A percentile compares a stretch with the other conserved stretches of the same genome.
phyloP scores from a whole-genome alignment of 139 green algal genomes.

The Ettlia oleoabundans region DNA sequence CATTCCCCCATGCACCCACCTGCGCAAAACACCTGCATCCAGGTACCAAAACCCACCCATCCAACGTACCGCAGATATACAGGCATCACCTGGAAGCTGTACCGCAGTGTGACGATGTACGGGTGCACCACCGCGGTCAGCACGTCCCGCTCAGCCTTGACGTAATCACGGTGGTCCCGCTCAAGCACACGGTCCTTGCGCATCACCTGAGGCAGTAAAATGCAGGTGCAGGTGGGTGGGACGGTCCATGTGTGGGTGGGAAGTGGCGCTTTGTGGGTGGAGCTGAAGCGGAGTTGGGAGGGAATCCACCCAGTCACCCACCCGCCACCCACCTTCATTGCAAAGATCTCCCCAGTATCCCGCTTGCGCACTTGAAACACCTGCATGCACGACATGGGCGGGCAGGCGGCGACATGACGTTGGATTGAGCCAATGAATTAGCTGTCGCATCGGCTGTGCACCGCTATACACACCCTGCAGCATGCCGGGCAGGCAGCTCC shows the following conservation, averaged over 20 bases:
- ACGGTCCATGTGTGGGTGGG: neutral
- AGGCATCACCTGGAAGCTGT: conserved; percentile 92
- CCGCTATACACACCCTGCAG: too few relatives aligned
- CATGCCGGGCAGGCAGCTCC: neutral
- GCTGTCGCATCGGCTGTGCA: too few relatives aligned
- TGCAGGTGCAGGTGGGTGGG: neutral
- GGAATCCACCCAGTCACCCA: neutral
- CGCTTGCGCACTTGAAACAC: conserved; percentile 68
- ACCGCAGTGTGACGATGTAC: conserved; percentile 96
- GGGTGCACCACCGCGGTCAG: conserved; percentile 93
- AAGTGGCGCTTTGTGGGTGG: neutral
- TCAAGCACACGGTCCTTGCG: conserved; percentile 89
- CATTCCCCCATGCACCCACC: too few relatives aligned
- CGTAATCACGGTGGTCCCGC: conserved; percentile 91
- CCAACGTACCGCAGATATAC: too few relatives aligned
- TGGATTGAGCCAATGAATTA: too few relatives aligned
- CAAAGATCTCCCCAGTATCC: conserved; percentile 73
- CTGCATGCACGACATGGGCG: too few relatives aligned
- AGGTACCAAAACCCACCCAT: neutral
- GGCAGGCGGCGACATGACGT: too few relatives aligned
- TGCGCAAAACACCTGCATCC: too few relatives aligned
- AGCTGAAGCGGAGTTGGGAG: neutral
- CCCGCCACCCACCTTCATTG: conserved; percentile 93
- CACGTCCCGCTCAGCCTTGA: conserved; percentile 89
- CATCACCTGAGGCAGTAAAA: conserved; percentile 56